These are phyloP conservation scores for Massariosphaeria phaeospora DNA, from an alignment of 495 filamentous ascomycete genomes.

Conservation along the genomic window DNA sequence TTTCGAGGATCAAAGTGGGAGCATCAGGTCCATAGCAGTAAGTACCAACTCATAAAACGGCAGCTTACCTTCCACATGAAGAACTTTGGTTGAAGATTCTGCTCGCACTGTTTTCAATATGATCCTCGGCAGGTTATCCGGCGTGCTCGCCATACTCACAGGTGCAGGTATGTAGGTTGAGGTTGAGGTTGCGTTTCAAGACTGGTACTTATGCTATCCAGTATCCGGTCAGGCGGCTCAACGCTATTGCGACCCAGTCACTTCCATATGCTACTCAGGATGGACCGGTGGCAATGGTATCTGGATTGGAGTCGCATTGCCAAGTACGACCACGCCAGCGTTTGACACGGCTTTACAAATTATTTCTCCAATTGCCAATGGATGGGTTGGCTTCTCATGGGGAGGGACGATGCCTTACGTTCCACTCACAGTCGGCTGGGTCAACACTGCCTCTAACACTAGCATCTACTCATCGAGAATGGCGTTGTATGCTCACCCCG, in stretches of 20 bases:
- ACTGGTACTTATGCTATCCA: background rate
- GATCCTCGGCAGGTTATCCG: constrained; percentile 2
- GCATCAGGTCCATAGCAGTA: constrained; percentile 10
- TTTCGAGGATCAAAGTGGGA: constrained; percentile 5
- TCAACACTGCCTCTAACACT: constrained; percentile 19
- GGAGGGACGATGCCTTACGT: constrained; percentile 31
- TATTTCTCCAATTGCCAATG: constrained; percentile 25
- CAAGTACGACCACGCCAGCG: constrained; percentile 6
- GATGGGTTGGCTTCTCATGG: constrained; percentile 31
- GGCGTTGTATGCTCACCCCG: constrained; percentile 14
- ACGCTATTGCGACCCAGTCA: constrained; percentile 19
- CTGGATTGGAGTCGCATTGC: constrained; percentile 24
- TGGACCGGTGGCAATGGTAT: constrained; percentile 23
- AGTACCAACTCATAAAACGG: constrained; percentile 18
- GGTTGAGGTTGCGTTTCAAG: background rate
- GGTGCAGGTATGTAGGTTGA: constrained; percentile 4
- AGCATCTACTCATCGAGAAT: constrained; percentile 28
- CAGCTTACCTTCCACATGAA: constrained; percentile 4
- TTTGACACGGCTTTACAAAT: constrained; percentile 29
- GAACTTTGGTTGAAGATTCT: background rate
- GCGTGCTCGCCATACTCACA: background rate
- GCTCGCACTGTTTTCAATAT: constrained; percentile 9
- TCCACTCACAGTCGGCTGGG: constrained; percentile 27
- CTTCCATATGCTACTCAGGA: constrained; percentile 23
- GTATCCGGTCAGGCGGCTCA: constrained; percentile 3